Evolutionary conservation across 202 grass and related monocot genomes (phyloP).

Genomic region (Setaria italica): DNA sequence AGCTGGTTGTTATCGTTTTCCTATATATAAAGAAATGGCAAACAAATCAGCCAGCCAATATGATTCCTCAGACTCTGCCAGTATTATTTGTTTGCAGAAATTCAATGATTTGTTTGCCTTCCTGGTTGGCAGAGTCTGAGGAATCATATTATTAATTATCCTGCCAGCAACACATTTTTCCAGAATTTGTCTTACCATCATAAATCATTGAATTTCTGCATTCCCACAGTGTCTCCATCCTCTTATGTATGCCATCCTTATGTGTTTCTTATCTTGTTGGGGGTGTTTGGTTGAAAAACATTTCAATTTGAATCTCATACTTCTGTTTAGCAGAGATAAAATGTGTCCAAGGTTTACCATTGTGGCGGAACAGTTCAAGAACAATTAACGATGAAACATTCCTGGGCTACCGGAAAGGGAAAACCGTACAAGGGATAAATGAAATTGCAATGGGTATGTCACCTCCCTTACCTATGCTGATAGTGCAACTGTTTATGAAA

Average conservation of each 20-base stretch:
- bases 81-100: too few relatives aligned
- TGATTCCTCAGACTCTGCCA: too few relatives aligned
- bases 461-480: conserved; percentile 25
- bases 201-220: conserved; percentile 27
- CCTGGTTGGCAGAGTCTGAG: too few relatives aligned
- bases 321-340: conserved; percentile 53
- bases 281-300: conserved; percentile 31
- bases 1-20: background rate
- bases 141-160: background rate
- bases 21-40: background rate
- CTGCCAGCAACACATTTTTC: background rate
- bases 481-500: conserved; percentile 14
- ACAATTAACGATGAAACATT: conserved; percentile 66
- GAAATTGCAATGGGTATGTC: conserved; percentile 63
- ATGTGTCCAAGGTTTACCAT: conserved; percentile 64
- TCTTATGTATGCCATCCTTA: background rate
- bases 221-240: background rate
- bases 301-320: conserved; percentile 34
- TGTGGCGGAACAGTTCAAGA: conserved; percentile 67
- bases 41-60: background rate
- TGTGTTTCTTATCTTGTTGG: background rate
- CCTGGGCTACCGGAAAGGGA: conserved; percentile 55
- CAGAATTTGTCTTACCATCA: conserved; percentile 11
- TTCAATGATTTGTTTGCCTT: too few relatives aligned
- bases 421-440: conserved; percentile 54